Evolutionary conservation across 768 basidiomycete species (phyloP), one percentile per base, ranked within the genome.

Genomic region (Boletellus emodensis): DNA sequence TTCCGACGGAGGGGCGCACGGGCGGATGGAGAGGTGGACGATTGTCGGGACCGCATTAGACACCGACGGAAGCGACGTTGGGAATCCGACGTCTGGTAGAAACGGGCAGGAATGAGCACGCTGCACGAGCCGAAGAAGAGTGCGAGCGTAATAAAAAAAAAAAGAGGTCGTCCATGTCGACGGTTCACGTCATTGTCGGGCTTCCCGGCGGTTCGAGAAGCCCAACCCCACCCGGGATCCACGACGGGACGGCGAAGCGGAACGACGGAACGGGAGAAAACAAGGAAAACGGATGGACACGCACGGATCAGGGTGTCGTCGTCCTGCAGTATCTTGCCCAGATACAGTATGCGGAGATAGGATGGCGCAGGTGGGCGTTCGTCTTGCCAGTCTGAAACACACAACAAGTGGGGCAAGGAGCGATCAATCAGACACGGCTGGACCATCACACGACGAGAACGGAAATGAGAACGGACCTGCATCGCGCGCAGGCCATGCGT

Each of bases 321-420:
- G 60, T 91, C 89, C 61, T 89, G 87, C n/a, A 90, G 67, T 63
- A 91, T 84, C 66, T 82, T 83, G 34, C 89, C 89, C 6, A 90
- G 71, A 64, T 90, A 84, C 1, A 90, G 72, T 34, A 91, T 77
- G 17, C 89, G 79, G 50, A 90, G 72, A 72, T 84, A 87, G 5
- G 84, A 83, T 0, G 89, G 89, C 14, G 84, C 83, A 3, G 86
- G 85, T 3, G 89, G 87, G 11, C 83, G 80, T 50, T 87, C 86
- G 57, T 84, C 84, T 65, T 84, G 82, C 87, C 87, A 90, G 48
- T 89, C 88, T 83, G 15, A 22, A 20, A 18, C 33, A 3, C 24
- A 26, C 4, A 26, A 4, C 2, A 26, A 26, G 24, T 26, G 18
- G 26, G 33, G 9, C 6, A 11, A 30, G 30, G 30, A 3, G 11